Evolutionary conservation across 1,139 yeast species (phyloP).

Genomic region (Blastobotrys niveus): DNA sequence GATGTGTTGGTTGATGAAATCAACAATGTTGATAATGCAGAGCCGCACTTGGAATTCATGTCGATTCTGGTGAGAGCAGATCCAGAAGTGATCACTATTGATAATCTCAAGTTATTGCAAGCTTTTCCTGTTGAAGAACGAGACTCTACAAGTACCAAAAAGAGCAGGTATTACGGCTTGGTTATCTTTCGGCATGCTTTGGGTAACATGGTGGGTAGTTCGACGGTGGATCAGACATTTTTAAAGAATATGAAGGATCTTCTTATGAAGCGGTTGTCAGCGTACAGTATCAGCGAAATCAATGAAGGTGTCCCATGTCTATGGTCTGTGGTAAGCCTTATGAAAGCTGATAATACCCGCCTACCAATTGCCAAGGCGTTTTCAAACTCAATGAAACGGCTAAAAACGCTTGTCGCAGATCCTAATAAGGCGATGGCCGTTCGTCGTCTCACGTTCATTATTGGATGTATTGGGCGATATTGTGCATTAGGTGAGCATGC

Average conservation of each 20-base stretch:
- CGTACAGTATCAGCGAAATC: conserved; percentile 12
- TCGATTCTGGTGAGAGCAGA: conserved; percentile 11
- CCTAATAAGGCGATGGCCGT: conserved; percentile 2
- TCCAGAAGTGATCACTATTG: conserved; percentile 1
- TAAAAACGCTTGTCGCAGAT: background rate
- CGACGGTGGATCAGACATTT: conserved; percentile 9
- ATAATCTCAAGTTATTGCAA: conserved; percentile 10
- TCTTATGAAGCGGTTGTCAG: conserved; percentile 13
- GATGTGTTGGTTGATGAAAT: conserved; percentile 12
- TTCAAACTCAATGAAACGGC: conserved; percentile 8
- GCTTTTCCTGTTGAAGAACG: conserved; percentile 14
- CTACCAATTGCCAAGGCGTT: background rate
- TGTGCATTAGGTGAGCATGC: conserved; percentile 9
- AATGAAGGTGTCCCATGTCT: conserved; percentile 15
- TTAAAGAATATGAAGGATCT: conserved; percentile 10
- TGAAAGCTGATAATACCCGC: conserved; percentile 1
- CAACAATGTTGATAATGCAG: background rate
- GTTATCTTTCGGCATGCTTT: conserved; percentile 12
- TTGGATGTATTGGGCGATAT: conserved; percentile 13
- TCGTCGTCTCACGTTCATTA: conserved; percentile 10
- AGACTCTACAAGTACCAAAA: conserved; percentile 1
- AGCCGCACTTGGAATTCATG: conserved; percentile 6
- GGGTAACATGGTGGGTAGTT: conserved; percentile 1
- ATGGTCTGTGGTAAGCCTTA: conserved; percentile 13
- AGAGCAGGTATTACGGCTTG: conserved; percentile 11